Conservation (phyloP, 2,329 filamentous ascomycete genomes). For the Penicillium aurantiogriseum region DNA sequence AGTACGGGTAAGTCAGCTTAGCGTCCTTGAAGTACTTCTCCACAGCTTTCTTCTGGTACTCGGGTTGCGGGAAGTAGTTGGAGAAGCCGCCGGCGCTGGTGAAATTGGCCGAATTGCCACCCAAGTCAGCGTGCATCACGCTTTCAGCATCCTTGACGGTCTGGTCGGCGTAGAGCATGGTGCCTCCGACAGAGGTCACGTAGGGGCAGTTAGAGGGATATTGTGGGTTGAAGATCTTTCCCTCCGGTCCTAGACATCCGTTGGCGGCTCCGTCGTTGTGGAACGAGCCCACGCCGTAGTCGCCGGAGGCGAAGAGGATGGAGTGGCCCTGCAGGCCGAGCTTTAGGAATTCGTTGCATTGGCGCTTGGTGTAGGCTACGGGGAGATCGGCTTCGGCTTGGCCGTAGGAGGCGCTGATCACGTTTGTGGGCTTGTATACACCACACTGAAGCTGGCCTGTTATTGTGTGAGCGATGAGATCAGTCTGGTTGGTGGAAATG, state of each 20-base stretch:
- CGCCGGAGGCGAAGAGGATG: conserved; percentile 33
- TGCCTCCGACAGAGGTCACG: conserved; percentile 49
- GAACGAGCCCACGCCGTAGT: conserved; percentile 37
- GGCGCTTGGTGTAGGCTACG: conserved; percentile 52
- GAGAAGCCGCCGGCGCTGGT: conserved; percentile 49
- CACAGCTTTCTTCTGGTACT: conserved; percentile 45
- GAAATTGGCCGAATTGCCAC: conserved; percentile 31
- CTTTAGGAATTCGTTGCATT: conserved; percentile 52
- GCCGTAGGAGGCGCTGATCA: conserved; percentile 58
- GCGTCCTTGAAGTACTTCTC: conserved; percentile 41
- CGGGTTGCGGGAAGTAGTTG: conserved; percentile 46
- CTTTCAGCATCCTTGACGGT: conserved; percentile 28
- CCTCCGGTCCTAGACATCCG: conserved; percentile 41
- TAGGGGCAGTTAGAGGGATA: conserved; percentile 55
- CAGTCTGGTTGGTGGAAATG: conserved; percentile 35
- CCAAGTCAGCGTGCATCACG: conserved; percentile 34
- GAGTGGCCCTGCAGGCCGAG: conserved; percentile 42
- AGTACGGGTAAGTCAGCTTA: conserved; percentile 32
- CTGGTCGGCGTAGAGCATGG: conserved; percentile 32
- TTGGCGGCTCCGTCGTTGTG: conserved; percentile 37
- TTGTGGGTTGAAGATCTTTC: conserved; percentile 49
- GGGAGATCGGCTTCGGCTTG: conserved; percentile 56
- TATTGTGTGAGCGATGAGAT: conserved; percentile 17
- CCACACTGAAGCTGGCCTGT: conserved; percentile 46
- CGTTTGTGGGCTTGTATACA: conserved; percentile 55